Conservation (phyloP, 2,329 filamentous ascomycete genomes). For the Sporothrix schenckii region DNA sequence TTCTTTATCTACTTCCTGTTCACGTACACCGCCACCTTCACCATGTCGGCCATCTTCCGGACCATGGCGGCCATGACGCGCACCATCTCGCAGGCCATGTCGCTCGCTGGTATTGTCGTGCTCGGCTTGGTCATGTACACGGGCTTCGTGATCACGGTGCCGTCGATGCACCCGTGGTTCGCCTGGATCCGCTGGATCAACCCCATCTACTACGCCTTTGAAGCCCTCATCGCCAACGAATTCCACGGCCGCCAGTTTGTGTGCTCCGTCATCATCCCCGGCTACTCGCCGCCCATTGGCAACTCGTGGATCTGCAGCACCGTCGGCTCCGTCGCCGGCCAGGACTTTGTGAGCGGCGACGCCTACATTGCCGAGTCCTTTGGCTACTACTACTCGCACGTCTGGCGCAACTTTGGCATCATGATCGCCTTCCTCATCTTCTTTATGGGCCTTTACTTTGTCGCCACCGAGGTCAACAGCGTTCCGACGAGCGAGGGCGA, state of each 20-base stretch:
- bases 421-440: conserved; percentile 65
- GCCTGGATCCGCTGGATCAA: conserved; percentile 82
- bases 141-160: conserved; percentile 64
- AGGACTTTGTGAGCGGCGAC: conserved; percentile 56
- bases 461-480: conserved; percentile 65
- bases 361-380: conserved; percentile 49
- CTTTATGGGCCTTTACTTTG: conserved; percentile 63
- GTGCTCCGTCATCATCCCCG: conserved; percentile 54
- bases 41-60: conserved; percentile 85
- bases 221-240: conserved; percentile 80
- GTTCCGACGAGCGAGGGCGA: conserved; percentile 73
- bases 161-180: conserved; percentile 73
- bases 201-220: conserved; percentile 78
- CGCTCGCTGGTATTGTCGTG: conserved; percentile 62
- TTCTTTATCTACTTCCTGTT: conserved; percentile 88
- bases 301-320: conserved; percentile 59
- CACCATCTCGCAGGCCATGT: conserved; percentile 66
- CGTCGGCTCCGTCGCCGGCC: conserved; percentile 61
- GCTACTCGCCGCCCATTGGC: conserved; percentile 46
- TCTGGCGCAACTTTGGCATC: conserved; percentile 74
- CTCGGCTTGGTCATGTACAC: conserved; percentile 70
- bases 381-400: conserved; percentile 59
- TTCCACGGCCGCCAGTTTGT: conserved; percentile 64
- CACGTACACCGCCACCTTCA: conserved; percentile 70
- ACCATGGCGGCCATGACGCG: conserved; percentile 75